These are phyloP conservation scores for Leccinum subgranulosum DNA, from an alignment of 768 basidiomycete genomes.

Conservation along the genomic window DNA sequence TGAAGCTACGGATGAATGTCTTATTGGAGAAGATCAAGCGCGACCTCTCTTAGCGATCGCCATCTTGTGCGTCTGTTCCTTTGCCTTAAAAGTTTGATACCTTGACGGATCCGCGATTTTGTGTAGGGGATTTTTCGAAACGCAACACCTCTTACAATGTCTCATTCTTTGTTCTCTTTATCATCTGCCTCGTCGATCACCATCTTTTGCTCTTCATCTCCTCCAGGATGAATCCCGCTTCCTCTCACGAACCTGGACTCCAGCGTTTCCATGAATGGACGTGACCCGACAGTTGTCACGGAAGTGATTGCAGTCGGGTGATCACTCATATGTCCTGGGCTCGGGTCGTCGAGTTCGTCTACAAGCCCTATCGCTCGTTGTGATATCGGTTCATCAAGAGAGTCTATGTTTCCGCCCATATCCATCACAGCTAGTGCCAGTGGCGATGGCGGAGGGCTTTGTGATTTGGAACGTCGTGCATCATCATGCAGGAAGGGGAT, in stretches of 20 bases:
- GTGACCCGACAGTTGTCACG: slow-evolving; percentile 48
- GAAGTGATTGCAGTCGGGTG: slow-evolving; percentile 68
- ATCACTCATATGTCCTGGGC: slow-evolving; percentile 81
- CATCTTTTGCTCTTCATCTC: slow-evolving; percentile 36
- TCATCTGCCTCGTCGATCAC: slow-evolving; percentile 40
- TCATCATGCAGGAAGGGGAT: slow-evolving; percentile 86
- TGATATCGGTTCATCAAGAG: slow-evolving; percentile 34
- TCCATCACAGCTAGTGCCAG: slow-evolving; percentile 46
- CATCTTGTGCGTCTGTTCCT: slow-evolving; percentile 2
- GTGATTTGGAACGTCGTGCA: slow-evolving; percentile 74
- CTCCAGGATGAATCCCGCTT: slow-evolving; percentile 29
- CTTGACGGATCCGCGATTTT: slow-evolving; percentile 1
- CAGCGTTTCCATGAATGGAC: slow-evolving; percentile 54
- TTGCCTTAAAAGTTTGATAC: not conserved
- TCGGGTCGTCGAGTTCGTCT: slow-evolving; percentile 82
- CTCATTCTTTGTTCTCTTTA: slow-evolving; percentile 55
- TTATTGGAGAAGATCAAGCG: slow-evolving; percentile 85
- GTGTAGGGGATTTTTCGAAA: not conserved
- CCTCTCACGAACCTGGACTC: slow-evolving; percentile 64
- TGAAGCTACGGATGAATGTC: slow-evolving; percentile 85
- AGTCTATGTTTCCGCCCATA: slow-evolving; percentile 32
- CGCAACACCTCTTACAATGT: slow-evolving; percentile 29
- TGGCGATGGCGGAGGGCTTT: slow-evolving; percentile 77
- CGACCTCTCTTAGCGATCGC: slow-evolving; percentile 38
- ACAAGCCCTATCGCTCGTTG: slow-evolving; percentile 69